These are phyloP conservation scores for Glutinoglossum americanum DNA, from an alignment of 495 filamentous ascomycete genomes.

Conservation along the genomic window DNA sequence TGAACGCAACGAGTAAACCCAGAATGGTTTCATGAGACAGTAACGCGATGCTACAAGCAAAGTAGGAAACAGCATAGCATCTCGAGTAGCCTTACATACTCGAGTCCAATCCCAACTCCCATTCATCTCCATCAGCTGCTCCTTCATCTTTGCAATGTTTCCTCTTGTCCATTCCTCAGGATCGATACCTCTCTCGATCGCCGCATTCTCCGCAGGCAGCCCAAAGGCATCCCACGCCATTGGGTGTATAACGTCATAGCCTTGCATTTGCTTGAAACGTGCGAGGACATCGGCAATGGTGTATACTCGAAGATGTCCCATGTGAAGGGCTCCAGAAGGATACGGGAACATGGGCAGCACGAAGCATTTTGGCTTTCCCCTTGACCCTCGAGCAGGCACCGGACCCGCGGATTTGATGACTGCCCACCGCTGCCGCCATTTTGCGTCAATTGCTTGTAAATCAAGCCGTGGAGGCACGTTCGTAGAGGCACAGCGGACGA, in stretches of 20 bases:
- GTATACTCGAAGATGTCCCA: constrained; percentile 76
- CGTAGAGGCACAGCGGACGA: constrained; percentile 11
- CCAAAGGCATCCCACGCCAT: constrained; percentile 95
- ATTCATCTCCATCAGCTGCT: constrained; percentile 55
- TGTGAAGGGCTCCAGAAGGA: constrained; percentile 72
- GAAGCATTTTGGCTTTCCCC: constrained; percentile 36
- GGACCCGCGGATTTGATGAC: background rate
- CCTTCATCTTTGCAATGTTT: constrained; percentile 71
- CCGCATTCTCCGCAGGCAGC: constrained; percentile 77
- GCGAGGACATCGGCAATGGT: constrained; percentile 75
- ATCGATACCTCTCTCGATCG: constrained; percentile 66
- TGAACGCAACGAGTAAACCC: background rate
- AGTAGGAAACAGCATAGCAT: background rate
- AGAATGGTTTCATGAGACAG: background rate
- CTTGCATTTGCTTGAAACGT: constrained; percentile 54
- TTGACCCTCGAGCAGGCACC: background rate
- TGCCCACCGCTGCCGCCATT: constrained; percentile 48
- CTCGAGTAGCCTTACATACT: constrained; percentile 25
- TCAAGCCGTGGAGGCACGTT: constrained; percentile 25
- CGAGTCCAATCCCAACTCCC: constrained; percentile 63
- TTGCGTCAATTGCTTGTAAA: constrained; percentile 41
- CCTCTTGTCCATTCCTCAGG: constrained; percentile 56
- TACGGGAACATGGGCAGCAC: constrained; percentile 88
- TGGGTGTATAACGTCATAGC: constrained; percentile 56
- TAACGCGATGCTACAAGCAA: background rate